Evolutionary conservation across 2,329 filamentous ascomycete genomes (phyloP).

Genomic region (Ophiostoma sp.): DNA sequence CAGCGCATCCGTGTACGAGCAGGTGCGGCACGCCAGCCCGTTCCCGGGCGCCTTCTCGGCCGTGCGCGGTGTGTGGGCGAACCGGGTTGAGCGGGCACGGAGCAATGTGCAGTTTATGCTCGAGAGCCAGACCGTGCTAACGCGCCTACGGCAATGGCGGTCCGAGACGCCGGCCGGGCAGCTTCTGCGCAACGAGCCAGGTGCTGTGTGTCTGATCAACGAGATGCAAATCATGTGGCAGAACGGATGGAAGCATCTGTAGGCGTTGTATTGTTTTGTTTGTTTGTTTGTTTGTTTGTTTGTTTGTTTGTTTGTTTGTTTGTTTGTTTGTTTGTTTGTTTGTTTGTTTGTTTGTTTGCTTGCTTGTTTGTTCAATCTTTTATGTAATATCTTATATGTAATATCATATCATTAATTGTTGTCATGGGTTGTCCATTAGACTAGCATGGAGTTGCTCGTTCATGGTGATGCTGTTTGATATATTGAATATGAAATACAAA

Average conservation of each 20-base stretch:
- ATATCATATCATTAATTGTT: not conserved
- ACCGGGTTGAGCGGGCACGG: constrained; percentile 47
- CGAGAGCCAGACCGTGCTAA: constrained; percentile 37
- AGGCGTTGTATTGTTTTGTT: not conserved
- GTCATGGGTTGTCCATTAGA: not conserved
- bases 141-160: constrained; percentile 41
- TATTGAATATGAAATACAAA: not conserved
- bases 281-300: not conserved
- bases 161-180: constrained; percentile 34
- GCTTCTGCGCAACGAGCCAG: constrained; percentile 38
- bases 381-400: not conserved
- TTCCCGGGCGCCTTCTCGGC: constrained; percentile 49
- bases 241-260: constrained; percentile 56
- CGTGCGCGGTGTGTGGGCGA: constrained; percentile 54
- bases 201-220: constrained; percentile 50
- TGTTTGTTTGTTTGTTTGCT: not conserved
- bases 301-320: not conserved
- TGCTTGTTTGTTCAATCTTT: no score
- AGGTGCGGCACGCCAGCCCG: constrained; percentile 36
- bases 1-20: constrained; percentile 47
- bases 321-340: not conserved
- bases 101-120: constrained; percentile 37
- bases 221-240: constrained; percentile 56
- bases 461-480: not conserved
- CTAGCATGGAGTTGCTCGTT: not conserved